Conservation (phyloP, 2,329 filamentous ascomycete genomes). For the Alternaria hordeiaustralica region DNA sequence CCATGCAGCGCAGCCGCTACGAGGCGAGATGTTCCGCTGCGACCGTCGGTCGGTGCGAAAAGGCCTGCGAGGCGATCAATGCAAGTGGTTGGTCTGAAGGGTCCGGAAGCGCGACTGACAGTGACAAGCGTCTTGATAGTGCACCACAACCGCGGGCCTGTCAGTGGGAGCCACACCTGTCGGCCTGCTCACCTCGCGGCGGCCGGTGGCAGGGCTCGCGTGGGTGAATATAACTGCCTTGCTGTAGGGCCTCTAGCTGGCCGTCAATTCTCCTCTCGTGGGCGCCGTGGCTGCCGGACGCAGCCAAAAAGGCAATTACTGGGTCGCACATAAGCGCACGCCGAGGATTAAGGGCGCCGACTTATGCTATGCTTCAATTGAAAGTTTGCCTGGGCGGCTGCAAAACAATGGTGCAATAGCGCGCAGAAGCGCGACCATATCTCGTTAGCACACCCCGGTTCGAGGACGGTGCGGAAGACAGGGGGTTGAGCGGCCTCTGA, state of each 20-base stretch:
- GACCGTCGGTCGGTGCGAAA: slow-evolving; percentile 21
- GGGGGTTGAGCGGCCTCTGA: slow-evolving; percentile 30
- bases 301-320: slow-evolving; percentile 11
- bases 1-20: slow-evolving; percentile 14
- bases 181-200: slow-evolving; percentile 27
- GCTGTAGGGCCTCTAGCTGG: not conserved
- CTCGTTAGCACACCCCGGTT: slow-evolving; percentile 28
- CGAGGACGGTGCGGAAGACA: slow-evolving; percentile 39
- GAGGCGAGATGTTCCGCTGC: slow-evolving; percentile 22
- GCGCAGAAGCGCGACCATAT: slow-evolving; percentile 26
- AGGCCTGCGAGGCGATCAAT: slow-evolving; percentile 21
- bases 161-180: slow-evolving; percentile 40
- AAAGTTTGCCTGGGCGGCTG: slow-evolving; percentile 32
- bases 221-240: slow-evolving; percentile 4
- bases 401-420: slow-evolving; percentile 37
- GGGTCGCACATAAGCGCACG: slow-evolving; percentile 23
- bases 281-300: slow-evolving; percentile 11
- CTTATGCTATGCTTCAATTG: slow-evolving; percentile 27
- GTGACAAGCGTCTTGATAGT: slow-evolving; percentile 34
- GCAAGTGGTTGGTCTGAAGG: slow-evolving; percentile 30
- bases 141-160: slow-evolving; percentile 40
- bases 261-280: not conserved
- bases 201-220: slow-evolving; percentile 15
- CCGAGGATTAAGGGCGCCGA: slow-evolving; percentile 23
- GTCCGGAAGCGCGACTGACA: slow-evolving; percentile 42